Conservation (phyloP, 139 green algal species). For the Chlorella sorokiniana region DNA sequence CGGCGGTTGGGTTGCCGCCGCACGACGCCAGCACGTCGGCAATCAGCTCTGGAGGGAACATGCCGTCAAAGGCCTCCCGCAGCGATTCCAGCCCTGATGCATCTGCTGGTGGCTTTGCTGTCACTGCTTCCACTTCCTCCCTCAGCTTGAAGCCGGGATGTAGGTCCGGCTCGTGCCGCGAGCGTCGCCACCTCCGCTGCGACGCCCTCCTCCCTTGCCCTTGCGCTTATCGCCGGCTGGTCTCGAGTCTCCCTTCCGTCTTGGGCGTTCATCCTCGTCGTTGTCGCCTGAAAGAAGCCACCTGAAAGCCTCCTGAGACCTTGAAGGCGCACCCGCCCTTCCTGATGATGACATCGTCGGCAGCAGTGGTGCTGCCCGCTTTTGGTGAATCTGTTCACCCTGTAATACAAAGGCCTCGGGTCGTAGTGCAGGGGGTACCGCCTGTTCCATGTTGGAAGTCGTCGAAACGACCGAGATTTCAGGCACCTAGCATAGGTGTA, state of each 20-base stretch:
- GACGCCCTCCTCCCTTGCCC: background rate
- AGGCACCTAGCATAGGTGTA: no score
- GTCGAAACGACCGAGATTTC: no score
- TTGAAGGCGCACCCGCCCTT: background rate
- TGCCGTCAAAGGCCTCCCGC: background rate
- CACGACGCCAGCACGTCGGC: constrained; percentile 3
- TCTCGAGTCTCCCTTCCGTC: background rate
- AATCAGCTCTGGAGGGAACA: constrained; percentile 1
- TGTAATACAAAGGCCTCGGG: no score
- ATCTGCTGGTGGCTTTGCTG: no score
- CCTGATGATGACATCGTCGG: constrained; percentile 7
- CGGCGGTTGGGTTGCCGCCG: background rate
- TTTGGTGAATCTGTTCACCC: no score
- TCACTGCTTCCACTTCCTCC: background rate
- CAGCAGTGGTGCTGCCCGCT: no score
- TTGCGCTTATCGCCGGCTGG: background rate
- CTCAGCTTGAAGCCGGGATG: constrained; percentile 32
- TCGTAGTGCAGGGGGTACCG: no score
- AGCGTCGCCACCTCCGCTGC: background rate
- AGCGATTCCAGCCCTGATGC: background rate
- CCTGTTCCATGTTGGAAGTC: no score
- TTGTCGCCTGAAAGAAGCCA: constrained; percentile 10
- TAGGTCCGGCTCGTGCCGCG: background rate
- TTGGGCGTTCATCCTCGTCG: background rate
- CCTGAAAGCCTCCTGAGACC: constrained; percentile 8